A percentile compares a stretch with the other conserved stretches of the same genome.
These are phyloP conservation scores for Penicillium italicum DNA, from an alignment of 2,329 filamentous ascomycete genomes.

Conservation along the genomic window DNA sequence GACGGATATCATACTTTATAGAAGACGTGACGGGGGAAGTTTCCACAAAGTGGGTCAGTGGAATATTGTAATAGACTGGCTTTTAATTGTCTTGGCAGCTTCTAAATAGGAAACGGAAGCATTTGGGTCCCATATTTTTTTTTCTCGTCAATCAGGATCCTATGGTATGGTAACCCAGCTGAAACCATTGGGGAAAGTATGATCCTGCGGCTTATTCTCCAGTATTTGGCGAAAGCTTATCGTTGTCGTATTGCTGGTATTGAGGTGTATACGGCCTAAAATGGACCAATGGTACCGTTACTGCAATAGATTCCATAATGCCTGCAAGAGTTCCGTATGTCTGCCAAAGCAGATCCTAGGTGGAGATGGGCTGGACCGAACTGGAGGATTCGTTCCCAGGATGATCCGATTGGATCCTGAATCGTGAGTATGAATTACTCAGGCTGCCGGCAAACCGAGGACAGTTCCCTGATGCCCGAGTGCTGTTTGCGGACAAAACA, in stretches of 20 bases:
- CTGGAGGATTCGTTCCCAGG: not conserved
- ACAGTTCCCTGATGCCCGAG: not conserved
- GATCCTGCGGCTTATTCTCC: not conserved
- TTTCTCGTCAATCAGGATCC: not conserved
- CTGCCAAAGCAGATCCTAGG: not conserved
- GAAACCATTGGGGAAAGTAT: not conserved
- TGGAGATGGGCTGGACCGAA: not conserved
- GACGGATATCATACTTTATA: constrained; percentile 21
- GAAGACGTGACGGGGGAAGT: not conserved
- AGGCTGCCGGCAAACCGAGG: constrained; percentile 4
- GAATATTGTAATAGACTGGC: not conserved
- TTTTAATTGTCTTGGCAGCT: constrained; percentile 4
- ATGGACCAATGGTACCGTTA: constrained; percentile 20
- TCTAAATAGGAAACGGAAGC: not conserved
- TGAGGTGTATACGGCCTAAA: not conserved
- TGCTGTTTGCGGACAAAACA: constrained; percentile 19
- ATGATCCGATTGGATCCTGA: not conserved
- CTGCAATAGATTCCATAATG: constrained; percentile 5
- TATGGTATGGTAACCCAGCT: not conserved
- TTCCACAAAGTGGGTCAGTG: constrained; percentile 7
- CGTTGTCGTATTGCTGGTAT: constrained; percentile 10
- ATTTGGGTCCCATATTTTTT: constrained; percentile 9
- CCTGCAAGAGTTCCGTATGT: not conserved
- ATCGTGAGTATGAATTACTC: not conserved
- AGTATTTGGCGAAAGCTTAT: not conserved